Percentiles rank a stretch among this genome's conserved stretches.
Evolutionary conservation across 202 grass and related monocot species (phyloP).

Genomic region (Schoenoplectus tabernaemontani): DNA sequence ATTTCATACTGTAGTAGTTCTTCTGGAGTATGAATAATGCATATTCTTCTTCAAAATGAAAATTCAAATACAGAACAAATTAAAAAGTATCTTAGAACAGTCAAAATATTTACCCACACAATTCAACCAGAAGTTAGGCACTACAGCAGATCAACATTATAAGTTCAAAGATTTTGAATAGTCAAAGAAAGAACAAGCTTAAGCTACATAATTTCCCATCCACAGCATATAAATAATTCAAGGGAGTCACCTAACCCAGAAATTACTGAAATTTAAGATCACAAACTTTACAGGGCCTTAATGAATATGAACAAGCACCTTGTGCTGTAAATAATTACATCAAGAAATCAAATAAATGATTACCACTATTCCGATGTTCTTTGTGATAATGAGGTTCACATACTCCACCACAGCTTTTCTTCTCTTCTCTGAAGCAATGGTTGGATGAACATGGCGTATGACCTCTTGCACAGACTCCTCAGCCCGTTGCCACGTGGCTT

Average conservation of each 20-base stretch:
- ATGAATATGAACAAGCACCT: too few relatives aligned
- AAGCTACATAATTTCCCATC: neutral
- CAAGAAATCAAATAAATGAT: neutral
- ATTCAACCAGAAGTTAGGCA: neutral
- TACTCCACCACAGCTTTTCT: conserved; percentile 58
- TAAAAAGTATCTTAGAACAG: neutral
- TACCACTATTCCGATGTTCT: conserved; percentile 33
- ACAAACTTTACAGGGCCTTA: neutral
- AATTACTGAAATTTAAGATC: neutral
- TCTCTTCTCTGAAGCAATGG: conserved; percentile 37
- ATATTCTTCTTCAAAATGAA: neutral
- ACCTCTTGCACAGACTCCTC: conserved; percentile 48
- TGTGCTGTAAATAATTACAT: neutral
- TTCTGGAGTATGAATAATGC: neutral
- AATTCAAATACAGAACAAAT: neutral
- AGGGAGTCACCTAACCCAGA: neutral
- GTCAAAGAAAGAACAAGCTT: neutral
- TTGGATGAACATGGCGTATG: conserved; percentile 47
- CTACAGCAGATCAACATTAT: neutral
- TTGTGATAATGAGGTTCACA: conserved; percentile 46
- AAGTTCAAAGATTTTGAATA: neutral
- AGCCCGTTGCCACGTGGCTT: conserved; percentile 33
- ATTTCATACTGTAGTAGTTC: neutral
- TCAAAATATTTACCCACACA: neutral
- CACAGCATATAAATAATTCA: neutral